Percentiles rank a stretch among this genome's conserved stretches.
phyloP scores from a whole-genome alignment of 257 asterid species.

The Apocynum venetum region DNA sequence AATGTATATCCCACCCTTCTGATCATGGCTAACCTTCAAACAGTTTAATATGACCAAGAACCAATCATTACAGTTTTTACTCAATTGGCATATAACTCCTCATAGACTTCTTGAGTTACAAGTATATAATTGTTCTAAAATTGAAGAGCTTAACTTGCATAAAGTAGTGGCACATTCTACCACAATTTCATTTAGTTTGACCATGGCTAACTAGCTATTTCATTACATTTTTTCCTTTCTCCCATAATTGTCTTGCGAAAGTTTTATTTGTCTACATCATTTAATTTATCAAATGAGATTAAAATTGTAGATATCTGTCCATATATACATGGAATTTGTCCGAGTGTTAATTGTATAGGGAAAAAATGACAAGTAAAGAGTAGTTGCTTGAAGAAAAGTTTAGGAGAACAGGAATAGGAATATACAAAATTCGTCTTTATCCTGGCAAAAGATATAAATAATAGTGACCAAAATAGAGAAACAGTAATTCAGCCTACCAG shows the following conservation, averaged over 20 bases:
- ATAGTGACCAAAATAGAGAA: background rate
- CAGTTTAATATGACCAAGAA: background rate
- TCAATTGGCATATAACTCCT: background rate
- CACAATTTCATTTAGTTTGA: background rate
- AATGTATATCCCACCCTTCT: background rate
- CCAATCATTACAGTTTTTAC: background rate
- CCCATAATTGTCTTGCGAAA: background rate
- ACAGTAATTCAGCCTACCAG: slow-evolving; percentile 47
- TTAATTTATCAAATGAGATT: background rate
- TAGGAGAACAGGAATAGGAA: background rate
- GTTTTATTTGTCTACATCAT: background rate
- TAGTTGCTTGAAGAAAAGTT: background rate
- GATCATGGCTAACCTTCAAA: background rate
- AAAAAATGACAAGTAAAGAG: background rate
- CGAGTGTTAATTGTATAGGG: no score
- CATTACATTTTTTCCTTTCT: background rate
- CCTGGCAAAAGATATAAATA: background rate
- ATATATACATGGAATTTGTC: background rate
- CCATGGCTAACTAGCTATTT: background rate
- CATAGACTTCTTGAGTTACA: background rate
- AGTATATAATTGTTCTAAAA: background rate
- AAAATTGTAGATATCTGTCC: background rate
- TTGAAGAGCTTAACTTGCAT: background rate
- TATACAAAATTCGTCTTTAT: background rate
- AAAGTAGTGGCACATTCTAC: background rate